Evolutionary conservation across 1,139 yeast species (phyloP), one percentile per base, ranked within the genome.

Genomic region (Kluyveromyces marxianus): DNA sequence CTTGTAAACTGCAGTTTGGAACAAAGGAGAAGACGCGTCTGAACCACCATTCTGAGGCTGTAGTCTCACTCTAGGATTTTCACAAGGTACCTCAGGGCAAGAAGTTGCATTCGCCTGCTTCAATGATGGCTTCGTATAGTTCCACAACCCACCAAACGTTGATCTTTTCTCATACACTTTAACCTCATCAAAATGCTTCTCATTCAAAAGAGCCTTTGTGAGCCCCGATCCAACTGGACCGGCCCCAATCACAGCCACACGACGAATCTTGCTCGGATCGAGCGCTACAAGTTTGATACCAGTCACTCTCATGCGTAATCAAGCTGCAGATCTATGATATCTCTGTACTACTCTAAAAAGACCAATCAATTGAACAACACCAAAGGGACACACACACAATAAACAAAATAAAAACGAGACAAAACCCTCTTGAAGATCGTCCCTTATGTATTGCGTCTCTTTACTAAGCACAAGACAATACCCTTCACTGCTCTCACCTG

Each of bases 141-240:
- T 71, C 84, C 83, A 77, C 36, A 79, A 56, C 2, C 84, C 82
- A 14, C 83, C 81, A 43, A 71, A 63, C 35, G 59, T 59, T 6
- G 68, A 53, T 50, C 80, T 68, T 52, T 74, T 72, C 54, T 79
- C 85, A 53, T 71, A 77, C 2, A 74, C 74, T 45, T 70, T 71
- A 50, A 79, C 66, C 39, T 60, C 62, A 27, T 66, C 63, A 51
- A 78, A 76, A 8, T 62, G 56, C 3, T 65, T 59, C 52, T 77
- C 81, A 7, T 68, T 69, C 3, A 72, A 48, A 25, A 81, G 65
- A 0, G 84, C 79, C 51, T 75, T 75, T 7, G 81, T 70, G 6
- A 76, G 62, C 1, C 78, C 82, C 4, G 81, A 70, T 4, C 88
- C 89, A 44, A 79, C 71, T 0, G 89, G 87, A 0, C 90, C 90